Evolutionary conservation across 352 stramenopile species (phyloP), one percentile per base, ranked within the genome.

Genomic region (Phytophthora pseudosyringae): DNA sequence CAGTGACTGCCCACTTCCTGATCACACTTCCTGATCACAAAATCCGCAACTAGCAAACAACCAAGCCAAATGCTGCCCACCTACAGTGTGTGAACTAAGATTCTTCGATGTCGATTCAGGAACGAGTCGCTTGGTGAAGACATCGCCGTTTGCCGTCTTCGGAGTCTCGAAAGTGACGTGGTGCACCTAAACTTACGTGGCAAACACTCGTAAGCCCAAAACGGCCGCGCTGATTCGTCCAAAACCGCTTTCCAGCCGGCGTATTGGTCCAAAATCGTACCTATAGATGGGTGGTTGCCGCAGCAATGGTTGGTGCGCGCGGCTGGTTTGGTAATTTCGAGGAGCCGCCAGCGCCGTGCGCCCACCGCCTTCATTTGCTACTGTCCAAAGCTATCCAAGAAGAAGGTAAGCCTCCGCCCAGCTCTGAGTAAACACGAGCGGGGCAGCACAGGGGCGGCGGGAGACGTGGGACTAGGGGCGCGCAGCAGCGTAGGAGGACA

Each of bases 341-440:
- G 25, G 29, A 66, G 65, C 40, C 71, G 64, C 56, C 58, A 41
- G 36, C 43, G 44, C 29, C 26, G 15, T 36, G 52, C 44, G 32
- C 48, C 51, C 29, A 47, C 55, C 41, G 67, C 60, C 67, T 76
- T 79, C 76, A 89, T 87, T 90, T 86, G 79, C 80, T 90, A 89
- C 83, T 90, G 83, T 92, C 83, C 83, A 90, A 92, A 92, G 83
- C 83, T 89, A 91, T 90, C 76, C 78, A 83, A 81, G 82, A 91
- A 90, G 75, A 91, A 84, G 78, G 78, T 86, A 83, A 81, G 80
- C 50, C 5, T 41, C 12, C 31, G 4, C 35, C 33, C 61, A 41
- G 11, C 33, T 59, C 26, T 71, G 18, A 33, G 57, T 45, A 50
- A 25, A 25, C 18, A 26, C 26, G 57, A 41, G 33, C 49, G 52